Evolutionary conservation across 1,284 basidiomycete genomes (phyloP), one percentile per base, ranked within the genome.

Genomic region (Sporisorium exsertum): DNA sequence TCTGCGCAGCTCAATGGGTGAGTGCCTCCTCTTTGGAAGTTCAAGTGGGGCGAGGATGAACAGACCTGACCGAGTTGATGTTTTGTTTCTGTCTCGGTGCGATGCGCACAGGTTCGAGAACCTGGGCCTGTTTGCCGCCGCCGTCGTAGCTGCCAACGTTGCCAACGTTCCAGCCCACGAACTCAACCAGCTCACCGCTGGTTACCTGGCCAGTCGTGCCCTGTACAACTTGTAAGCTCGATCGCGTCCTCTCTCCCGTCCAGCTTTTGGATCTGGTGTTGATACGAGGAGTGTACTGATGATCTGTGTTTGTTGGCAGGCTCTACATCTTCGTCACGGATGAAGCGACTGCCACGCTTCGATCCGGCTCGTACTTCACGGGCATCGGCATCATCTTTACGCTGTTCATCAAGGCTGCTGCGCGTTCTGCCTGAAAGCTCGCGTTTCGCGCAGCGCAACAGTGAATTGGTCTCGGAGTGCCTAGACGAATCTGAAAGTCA

Each of bases 71-170:
- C 37, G 27, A 22, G n/a, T 35, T 24, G 32, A 20, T 18, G 18
- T 33, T 2, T 32, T 40, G 33, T 50, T 37, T 27, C 15, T 42
- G 37, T 27, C 13, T 33, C n/a, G 12, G 8, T n/a, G 37, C 16
- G 33, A 10, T 50, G 24, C 9, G 18, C 3, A 18, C 32, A 65
- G 63, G 7, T 67, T 70, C n/a, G 73, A 76, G 42, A 76, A 63
- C 46, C 33, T 76, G 6, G 68, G 64, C 9, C 45, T 72, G 47
- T 76, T 69, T 32, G 73, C 69, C 6, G 64, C 73, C 7, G 69
- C 61, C n/a, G 59, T 76, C 4, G 64, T 83, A 12, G 77, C 80
- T 1, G 81, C 75, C 18, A 83, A 81, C 63, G 27, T 68, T 5
- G 80, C 80, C 27, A 55, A 59, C 5, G 72, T 83, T 7, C 81